Evolutionary conservation across 164 flowering plant species (phyloP), one percentile per base, ranked within the genome.

Genomic region (Paratinospora sagittata): DNA sequence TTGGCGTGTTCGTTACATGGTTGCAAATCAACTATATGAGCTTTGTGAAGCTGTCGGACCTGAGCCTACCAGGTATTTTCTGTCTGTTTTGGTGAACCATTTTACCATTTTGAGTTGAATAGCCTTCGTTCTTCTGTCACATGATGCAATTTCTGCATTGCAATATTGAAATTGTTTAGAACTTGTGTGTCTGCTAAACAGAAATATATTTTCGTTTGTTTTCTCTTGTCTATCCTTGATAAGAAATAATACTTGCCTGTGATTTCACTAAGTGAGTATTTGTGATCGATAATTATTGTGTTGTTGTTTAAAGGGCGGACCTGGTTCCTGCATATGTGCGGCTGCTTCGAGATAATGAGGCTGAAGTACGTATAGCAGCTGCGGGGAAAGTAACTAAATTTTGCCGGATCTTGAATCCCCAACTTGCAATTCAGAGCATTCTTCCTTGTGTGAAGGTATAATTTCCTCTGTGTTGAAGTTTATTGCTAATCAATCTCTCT

Each of bases 1-100:
- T 68, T 94, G 98, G 98, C 98, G 98, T 79, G 98, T 94, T 62
- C 92, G 98, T n/a, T 94, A 92, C 78, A 89, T 92, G 97, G 97
- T 92, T 79, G 98, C 98, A n/a, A 90, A 90, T 83, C 97, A 92
- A 64, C 77, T 94, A 67, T 92, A 92, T 75, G 98, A 94, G 80
- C 86, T 94, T 55, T 94, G 97, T 83, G 98, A 94, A 86, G 97
- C 98, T 75, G 97, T 94, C 67, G 98, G 98, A 61, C 97, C 96
- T 71, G 98, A 92, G 68, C 89, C 97, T 34, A 92, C 97, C 27
- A 88, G 90, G 98, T 92, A 86, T 47, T 61, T n/a, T 65, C 27
- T 17, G 21, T 65, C 36, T 67, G 16, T 72, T 1, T 16, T 24
- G 14, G 12, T 34, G 47, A 41, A 36, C 34, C 57, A 27, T 27